These are phyloP conservation scores for Massarina eburnea DNA, from an alignment of 2,329 filamentous ascomycete genomes.

Conservation along the genomic window DNA sequence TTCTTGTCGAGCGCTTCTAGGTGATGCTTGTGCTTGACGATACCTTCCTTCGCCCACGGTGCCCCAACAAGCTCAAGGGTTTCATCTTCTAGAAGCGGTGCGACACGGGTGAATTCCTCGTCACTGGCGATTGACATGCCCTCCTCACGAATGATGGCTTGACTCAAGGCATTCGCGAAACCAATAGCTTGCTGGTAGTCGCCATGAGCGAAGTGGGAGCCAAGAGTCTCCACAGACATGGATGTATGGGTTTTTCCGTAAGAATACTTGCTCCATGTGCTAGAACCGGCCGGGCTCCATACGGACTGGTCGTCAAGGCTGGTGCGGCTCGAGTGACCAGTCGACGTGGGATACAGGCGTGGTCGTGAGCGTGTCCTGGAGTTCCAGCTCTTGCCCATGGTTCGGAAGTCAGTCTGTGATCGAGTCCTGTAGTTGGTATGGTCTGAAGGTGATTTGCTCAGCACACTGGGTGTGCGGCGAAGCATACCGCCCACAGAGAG, in stretches of 20 bases:
- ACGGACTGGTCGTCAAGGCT: constrained; percentile 91
- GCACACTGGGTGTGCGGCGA: constrained; percentile 82
- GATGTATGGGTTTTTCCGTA: constrained; percentile 87
- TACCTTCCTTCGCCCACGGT: constrained; percentile 98
- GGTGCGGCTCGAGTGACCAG: constrained; percentile 86
- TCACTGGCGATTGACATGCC: constrained; percentile 57
- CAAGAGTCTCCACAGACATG: constrained; percentile 89
- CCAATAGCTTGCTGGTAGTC: constrained; percentile 97
- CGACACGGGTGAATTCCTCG: constrained; percentile 60
- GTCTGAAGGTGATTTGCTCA: constrained; percentile 93
- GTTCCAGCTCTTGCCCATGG: constrained; percentile 71
- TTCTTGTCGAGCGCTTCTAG: constrained; percentile 88
- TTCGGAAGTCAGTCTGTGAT: constrained; percentile 62
- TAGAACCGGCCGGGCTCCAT: constrained; percentile 90
- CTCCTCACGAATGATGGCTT: constrained; percentile 94
- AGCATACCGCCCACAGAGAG: constrained; percentile 73
- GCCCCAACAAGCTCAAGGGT: constrained; percentile 86
- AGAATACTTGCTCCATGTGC: constrained; percentile 93
- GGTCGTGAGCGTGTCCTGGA: constrained; percentile 84
- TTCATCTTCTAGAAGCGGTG: constrained; percentile 84
- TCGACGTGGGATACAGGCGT: constrained; percentile 73
- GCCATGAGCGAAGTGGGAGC: constrained; percentile 70
- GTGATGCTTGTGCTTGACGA: constrained; percentile 94
- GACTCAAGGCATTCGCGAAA: constrained; percentile 93
- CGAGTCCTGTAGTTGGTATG: constrained; percentile 72